Evolutionary conservation across 2,329 filamentous ascomycete genomes (phyloP).

Genomic region (Nigrospora osmanthi): DNA sequence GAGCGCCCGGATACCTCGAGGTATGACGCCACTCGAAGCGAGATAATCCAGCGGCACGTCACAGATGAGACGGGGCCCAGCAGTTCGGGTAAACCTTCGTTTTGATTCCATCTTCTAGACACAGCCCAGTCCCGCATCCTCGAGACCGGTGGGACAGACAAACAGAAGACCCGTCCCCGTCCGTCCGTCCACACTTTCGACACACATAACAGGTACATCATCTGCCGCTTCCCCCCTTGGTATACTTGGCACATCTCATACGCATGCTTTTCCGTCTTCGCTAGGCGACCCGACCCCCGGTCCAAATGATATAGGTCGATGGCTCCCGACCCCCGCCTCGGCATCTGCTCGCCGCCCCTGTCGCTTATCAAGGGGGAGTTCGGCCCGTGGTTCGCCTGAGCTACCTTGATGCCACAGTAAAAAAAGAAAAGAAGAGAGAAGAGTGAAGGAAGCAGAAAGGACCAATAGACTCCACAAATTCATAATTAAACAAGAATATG

Average conservation of each 20-base stretch:
- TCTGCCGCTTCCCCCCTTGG: not conserved
- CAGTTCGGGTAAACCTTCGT: too few species aligned
- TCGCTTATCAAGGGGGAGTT: not conserved
- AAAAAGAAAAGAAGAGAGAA: slow-evolving; percentile 15
- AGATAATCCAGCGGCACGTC: too few species aligned
- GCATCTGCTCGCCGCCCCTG: not conserved
- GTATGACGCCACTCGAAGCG: too few species aligned
- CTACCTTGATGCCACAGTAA: slow-evolving; percentile 13
- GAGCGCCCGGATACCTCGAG: too few species aligned
- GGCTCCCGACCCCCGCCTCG: not conserved
- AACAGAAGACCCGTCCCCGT: too few species aligned
- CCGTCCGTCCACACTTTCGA: not conserved
- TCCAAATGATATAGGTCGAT: too few species aligned
- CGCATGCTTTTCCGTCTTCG: not conserved
- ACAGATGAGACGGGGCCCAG: too few species aligned
- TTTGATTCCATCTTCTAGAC: too few species aligned
- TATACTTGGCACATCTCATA: slow-evolving; percentile 1
- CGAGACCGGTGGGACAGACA: too few species aligned
- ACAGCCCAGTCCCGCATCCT: too few species aligned
- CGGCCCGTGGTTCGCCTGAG: slow-evolving; percentile 12
- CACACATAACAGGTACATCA: not conserved
- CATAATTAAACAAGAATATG: slow-evolving; percentile 46
- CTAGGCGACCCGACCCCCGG: too few species aligned
- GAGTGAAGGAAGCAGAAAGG: slow-evolving; percentile 17
- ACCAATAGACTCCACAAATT: slow-evolving; percentile 23